Evolutionary conservation across 768 basidiomycete species (phyloP).

Genomic region (Boletus sensibilis): DNA sequence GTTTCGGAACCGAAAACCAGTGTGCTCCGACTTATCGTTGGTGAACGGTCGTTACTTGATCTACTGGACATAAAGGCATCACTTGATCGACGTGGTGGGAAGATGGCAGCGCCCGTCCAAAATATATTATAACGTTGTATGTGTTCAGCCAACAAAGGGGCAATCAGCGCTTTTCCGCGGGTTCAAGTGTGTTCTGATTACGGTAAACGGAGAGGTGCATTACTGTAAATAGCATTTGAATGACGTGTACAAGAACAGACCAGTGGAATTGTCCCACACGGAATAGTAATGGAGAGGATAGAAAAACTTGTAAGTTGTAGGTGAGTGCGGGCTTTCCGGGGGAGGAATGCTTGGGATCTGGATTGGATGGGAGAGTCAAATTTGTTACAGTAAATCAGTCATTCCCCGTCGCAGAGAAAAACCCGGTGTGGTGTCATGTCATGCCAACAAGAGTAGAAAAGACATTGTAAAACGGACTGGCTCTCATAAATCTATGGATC

Average conservation of each 20-base stretch:
- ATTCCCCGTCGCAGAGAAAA: slow-evolving; percentile 8
- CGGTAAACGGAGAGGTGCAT: background rate
- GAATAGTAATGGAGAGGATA: background rate
- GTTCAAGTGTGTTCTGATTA: background rate
- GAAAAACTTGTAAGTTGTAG: background rate
- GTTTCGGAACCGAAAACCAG: background rate
- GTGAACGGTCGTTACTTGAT: background rate
- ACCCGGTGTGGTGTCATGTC: background rate
- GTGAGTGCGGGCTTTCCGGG: background rate
- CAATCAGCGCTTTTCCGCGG: background rate
- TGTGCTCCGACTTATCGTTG: background rate
- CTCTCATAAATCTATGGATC: slow-evolving; percentile 26
- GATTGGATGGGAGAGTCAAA: slow-evolving; percentile 1
- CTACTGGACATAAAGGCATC: background rate
- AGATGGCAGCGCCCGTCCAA: background rate
- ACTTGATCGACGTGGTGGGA: background rate
- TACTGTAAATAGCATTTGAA: slow-evolving; percentile 5
- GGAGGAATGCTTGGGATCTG: background rate
- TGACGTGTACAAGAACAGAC: slow-evolving; percentile 2
- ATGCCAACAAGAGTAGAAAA: slow-evolving; percentile 14
- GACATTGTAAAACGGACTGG: slow-evolving; percentile 15
- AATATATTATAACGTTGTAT: background rate
- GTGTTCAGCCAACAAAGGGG: background rate
- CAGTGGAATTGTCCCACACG: background rate
- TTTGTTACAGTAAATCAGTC: slow-evolving; percentile 16